Percentiles rank a stretch among this genome's conserved stretches.
Evolutionary conservation across 1,139 yeast genomes (phyloP).

Genomic region (Saccharomyces pastorianus): DNA sequence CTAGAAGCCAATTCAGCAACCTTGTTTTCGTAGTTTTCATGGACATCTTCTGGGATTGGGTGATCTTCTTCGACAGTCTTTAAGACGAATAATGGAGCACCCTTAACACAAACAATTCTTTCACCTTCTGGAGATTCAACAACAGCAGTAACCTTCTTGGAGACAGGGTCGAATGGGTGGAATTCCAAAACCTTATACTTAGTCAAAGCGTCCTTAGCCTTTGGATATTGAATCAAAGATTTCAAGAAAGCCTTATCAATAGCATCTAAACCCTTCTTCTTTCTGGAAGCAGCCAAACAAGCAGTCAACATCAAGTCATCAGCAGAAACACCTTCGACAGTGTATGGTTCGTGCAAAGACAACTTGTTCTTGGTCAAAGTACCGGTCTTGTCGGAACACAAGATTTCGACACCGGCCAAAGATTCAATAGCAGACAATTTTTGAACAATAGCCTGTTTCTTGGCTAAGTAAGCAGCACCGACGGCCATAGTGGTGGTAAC

Average conservation of each 20-base stretch:
- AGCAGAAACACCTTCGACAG: constrained; percentile 95
- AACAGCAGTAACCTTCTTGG: constrained; percentile 89
- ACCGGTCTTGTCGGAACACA: constrained; percentile 98
- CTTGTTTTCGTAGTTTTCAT: constrained; percentile 88
- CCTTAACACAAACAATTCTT: constrained; percentile 90
- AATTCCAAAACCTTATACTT: constrained; percentile 89
- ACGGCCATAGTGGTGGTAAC: constrained; percentile 99
- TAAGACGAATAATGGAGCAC: constrained; percentile 90
- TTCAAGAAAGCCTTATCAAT: constrained; percentile 94
- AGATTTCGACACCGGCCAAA: constrained; percentile 95
- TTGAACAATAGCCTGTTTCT: constrained; percentile 96
- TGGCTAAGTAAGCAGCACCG: constrained; percentile 98
- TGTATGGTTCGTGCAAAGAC: constrained; percentile 94
- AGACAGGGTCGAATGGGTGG: constrained; percentile 96
- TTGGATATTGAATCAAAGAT: constrained; percentile 75
- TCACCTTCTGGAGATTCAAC: constrained; percentile 94
- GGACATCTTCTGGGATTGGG: constrained; percentile 88
- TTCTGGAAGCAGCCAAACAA: constrained; percentile 94
- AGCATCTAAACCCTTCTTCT: constrained; percentile 96
- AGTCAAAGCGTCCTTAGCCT: constrained; percentile 88
- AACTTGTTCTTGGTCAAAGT: constrained; percentile 95
- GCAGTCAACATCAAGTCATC: constrained; percentile 96
- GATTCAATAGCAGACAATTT: constrained; percentile 96
- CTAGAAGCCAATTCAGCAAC: constrained; percentile 94
- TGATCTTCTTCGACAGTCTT: constrained; percentile 94